Evolutionary conservation across 148 eudicot species (phyloP).

Genomic region (Rhododendron kiyosumense): DNA sequence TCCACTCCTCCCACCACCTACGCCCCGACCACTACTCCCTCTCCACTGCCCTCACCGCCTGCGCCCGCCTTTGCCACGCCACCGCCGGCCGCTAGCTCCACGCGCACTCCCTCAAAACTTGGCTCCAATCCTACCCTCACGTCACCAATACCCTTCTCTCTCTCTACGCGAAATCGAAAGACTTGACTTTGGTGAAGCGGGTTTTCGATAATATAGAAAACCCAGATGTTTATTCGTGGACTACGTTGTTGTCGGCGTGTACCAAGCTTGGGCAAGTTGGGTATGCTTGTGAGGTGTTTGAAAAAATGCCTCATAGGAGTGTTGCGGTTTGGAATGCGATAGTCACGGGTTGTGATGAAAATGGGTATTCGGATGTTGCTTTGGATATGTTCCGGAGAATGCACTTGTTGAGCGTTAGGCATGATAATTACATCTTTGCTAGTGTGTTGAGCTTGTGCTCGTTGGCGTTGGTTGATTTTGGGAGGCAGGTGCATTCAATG

Average conservation of each 20-base stretch:
- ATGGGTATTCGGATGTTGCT: constrained; percentile 30
- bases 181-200: constrained; percentile 40
- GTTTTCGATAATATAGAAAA: constrained; percentile 44
- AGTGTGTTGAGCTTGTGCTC: constrained; percentile 63
- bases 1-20: constrained; percentile 44
- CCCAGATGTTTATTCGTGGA: constrained; percentile 84
- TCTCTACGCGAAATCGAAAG: constrained; percentile 44
- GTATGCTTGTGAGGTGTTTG: constrained; percentile 53
- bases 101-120: constrained; percentile 36
- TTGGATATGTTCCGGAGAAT: constrained; percentile 54
- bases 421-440: constrained; percentile 68
- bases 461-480: constrained; percentile 9
- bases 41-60: constrained; percentile 63
- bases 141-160: constrained; percentile 64
- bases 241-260: constrained; percentile 64
- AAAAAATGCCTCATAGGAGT: constrained; percentile 45
- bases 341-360: constrained; percentile 62
- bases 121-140: constrained; percentile 42
- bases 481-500: too few species aligned
- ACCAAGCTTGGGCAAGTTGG: constrained; percentile 54
- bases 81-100: constrained; percentile 59
- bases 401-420: constrained; percentile 49
- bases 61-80: constrained; percentile 27
- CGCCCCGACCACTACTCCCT: constrained; percentile 73
- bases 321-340: constrained; percentile 73